phyloP scores from a whole-genome alignment of 106 monocot genomes.

The Cymbidium sinense region DNA sequence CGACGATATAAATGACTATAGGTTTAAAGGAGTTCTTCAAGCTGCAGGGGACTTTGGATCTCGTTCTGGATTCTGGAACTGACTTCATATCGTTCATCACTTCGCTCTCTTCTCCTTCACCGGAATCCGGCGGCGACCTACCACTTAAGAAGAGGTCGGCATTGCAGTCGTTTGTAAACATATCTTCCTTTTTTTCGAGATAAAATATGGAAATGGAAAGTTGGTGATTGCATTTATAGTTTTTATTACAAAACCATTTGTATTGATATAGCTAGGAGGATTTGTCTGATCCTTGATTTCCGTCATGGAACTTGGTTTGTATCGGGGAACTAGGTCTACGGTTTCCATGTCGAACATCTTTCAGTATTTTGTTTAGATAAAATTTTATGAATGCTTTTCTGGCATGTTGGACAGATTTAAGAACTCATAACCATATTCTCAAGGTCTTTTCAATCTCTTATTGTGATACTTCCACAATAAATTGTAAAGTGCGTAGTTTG shows the following conservation, averaged over 20 bases:
- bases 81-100: constrained; percentile 12
- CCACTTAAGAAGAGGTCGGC: constrained; percentile 9
- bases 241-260: not conserved
- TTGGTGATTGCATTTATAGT: not conserved
- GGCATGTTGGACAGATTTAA: too few species aligned
- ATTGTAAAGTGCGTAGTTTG: too few species aligned
- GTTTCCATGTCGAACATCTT: too few species aligned
- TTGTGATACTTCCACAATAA: too few species aligned
- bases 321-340: too few species aligned
- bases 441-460: too few species aligned
- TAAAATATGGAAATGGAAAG: not conserved
- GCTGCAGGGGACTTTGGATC: not conserved
- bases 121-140: constrained; percentile 21
- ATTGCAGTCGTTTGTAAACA: not conserved
- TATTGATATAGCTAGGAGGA: too few species aligned
- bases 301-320: too few species aligned
- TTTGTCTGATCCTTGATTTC: not conserved
- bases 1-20: constrained; percentile 7
- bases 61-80: not conserved
- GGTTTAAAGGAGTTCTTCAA: not conserved
- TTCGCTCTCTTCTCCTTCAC: constrained; percentile 29
- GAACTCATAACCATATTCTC: too few species aligned
- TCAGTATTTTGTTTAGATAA: too few species aligned
- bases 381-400: too few species aligned
- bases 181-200: not conserved